Conservation (phyloP, 257 asterid species). For the Datura wrightii region DNA sequence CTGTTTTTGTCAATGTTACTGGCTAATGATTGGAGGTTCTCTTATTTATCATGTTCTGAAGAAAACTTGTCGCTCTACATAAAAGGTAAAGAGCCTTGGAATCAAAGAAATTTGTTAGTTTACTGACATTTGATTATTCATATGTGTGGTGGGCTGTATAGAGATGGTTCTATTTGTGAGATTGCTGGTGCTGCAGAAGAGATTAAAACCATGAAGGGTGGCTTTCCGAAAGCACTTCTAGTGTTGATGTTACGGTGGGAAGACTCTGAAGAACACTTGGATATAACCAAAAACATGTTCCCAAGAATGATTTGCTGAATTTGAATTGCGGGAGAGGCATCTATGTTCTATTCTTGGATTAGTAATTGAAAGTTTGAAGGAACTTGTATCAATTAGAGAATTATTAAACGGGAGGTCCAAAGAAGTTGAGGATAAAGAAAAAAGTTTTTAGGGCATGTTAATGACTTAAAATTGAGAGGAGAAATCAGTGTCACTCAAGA, state of each 20-base stretch:
- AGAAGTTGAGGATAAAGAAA: not conserved
- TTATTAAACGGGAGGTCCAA: not conserved
- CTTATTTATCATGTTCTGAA: too few species aligned
- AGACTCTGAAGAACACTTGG: not conserved
- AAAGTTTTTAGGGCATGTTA: too few species aligned
- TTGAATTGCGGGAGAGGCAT: not conserved
- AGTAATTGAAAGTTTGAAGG: too few species aligned
- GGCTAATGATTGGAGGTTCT: too few species aligned
- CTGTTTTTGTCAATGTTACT: too few species aligned
- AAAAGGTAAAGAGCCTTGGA: not conserved
- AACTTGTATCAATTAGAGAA: not conserved
- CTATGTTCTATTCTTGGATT: not conserved
- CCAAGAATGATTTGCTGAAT: not conserved
- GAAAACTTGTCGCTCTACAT: too few species aligned
- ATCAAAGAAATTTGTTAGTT: not conserved
- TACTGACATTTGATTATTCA: not conserved
- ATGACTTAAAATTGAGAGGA: too few species aligned
- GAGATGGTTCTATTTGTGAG: not conserved
- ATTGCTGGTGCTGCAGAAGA: not conserved
- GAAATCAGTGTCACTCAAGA: too few species aligned
- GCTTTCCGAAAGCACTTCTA: not conserved
- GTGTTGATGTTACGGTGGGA: not conserved
- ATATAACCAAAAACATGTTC: not conserved
- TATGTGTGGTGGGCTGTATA: not conserved
- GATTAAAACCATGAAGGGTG: not conserved